These are phyloP conservation scores for Fraxinus platypoda DNA, from an alignment of 305 asterid genomes.

Conservation along the genomic window DNA sequence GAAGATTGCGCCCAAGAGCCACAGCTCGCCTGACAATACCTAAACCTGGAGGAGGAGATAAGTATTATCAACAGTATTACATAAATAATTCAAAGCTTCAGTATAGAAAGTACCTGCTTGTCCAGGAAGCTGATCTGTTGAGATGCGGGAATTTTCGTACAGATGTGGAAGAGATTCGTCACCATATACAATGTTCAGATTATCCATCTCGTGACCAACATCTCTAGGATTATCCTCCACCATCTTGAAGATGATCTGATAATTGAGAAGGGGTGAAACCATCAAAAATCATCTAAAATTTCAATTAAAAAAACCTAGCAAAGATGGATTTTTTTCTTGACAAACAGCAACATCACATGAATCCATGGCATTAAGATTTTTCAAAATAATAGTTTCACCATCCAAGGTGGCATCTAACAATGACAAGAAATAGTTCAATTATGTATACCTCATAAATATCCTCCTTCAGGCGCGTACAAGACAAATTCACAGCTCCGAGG, in stretches of 20 bases:
- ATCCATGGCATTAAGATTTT: not conserved
- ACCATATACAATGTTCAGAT: constrained; percentile 81
- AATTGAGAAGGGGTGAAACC: constrained; percentile 13
- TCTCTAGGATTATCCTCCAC: constrained; percentile 98
- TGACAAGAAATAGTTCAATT: constrained; percentile 1
- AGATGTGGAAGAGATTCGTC: constrained; percentile 95
- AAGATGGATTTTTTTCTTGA: not conserved
- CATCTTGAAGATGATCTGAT: constrained; percentile 93
- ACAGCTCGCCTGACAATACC: constrained; percentile 98
- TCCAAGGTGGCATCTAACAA: not conserved
- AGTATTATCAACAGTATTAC: not conserved
- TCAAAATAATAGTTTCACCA: constrained; percentile 8
- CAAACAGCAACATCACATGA: not conserved
- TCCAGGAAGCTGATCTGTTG: constrained; percentile 90
- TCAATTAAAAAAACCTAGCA: not conserved
- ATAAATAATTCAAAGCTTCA: not conserved
- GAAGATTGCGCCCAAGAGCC: constrained; percentile 90
- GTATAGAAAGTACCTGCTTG: constrained; percentile 62
- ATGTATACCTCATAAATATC: constrained; percentile 88
- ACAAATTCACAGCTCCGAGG: constrained; percentile 88
- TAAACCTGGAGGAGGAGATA: constrained; percentile 23
- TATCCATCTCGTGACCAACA: constrained; percentile 92
- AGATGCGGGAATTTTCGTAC: constrained; percentile 87
- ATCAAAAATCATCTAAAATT: constrained; percentile 14
- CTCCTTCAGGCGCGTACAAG: constrained; percentile 89